Evolutionary conservation across 2,329 filamentous ascomycete genomes (phyloP), one percentile per base, ranked within the genome.

Genomic region (Penicillium griseofulvum): DNA sequence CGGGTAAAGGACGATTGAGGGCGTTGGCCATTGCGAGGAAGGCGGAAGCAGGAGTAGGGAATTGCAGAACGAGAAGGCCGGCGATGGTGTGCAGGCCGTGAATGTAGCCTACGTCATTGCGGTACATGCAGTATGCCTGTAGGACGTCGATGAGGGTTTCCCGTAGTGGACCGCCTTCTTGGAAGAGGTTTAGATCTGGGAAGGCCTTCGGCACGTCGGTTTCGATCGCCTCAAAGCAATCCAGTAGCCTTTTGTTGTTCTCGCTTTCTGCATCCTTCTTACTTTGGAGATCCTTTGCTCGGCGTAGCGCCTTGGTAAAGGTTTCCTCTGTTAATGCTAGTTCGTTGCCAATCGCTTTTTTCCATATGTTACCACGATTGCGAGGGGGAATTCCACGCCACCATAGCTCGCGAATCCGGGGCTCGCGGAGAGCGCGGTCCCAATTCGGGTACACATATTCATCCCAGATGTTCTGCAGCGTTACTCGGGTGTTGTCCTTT

Each of bases 81-180:
- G 83, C 83, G 54, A 83, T 79, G 39, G 81, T 78, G 49, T 86
- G 84, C 55, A 84, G 81, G 52, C 83, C 83, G 60, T 80, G 78
- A 50, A 82, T 77, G 59, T 84, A 85, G 50, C 83, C 82, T 37
- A 87, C 81, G 62, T 87, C 84, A 47, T 80, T 80, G 58, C 84
- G 81, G 68, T 87, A 87, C 74, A 83, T 82, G 10, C 81, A 80
- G 68, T 86, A 87, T 28, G 84, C 84, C 60, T 84, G 78, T 57
- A 85, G 77, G 10, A 87, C 79, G 64, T 86, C 78, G 24, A 82
- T 73, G 22, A 87, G 74, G 14, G 79, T 79, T 31, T 80, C 73
- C 57, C 84, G 80, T 24, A 85, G 70, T 2, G 83, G 81, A 7
- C 78, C 80, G 14, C 78, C 77, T 43, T 75, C 71, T 45, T 80